Evolutionary conservation across 2,329 filamentous ascomycete species (phyloP), one percentile per base, ranked within the genome.

Genomic region (Metarhizium humberi): DNA sequence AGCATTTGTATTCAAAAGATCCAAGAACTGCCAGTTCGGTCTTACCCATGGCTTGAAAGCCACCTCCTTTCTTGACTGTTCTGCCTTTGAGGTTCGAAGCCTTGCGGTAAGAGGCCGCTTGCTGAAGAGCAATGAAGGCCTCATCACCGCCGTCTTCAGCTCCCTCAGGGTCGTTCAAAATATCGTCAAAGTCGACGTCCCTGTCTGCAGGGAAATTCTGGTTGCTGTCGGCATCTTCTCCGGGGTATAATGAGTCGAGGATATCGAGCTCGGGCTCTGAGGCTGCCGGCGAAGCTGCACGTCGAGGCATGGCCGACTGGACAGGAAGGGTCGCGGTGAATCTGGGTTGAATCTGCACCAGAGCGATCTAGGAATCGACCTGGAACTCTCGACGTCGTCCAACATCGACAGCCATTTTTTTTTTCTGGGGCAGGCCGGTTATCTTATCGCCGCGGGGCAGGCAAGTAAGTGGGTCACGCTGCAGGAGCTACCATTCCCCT

Each of bases 221-320:
- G 55, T 56, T 75, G 53, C 75, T 75, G 58, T 71, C 73, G 58
- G 79, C 79, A 59, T 78, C 74, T 53, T 82, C 78, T 56, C 78
- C 80, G 53, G 84, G 80, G 64, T 92, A 87, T 11, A 96, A 77
- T 2, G 87, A 86, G 58, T 80, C 85, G 20, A 90, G 84, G 53
- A 99, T 96, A 66, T 99, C 94, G 66, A 95, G 84, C 67, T 96
- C 94, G 61, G 86, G 88, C 73, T 97, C 92, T 51, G 92, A 97
- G 56, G 81, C 78, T 51, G 90, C 84, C 57, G 92, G 94, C 47
- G 94, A 97, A 56, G 80, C 79, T 66, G 82, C 84, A 66, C 89
- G 85, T 68, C 78, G 78, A 73, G 80, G 79, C 90, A 95, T 95
- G 51, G 56, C 66, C 54, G 52, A 20, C 18, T 16, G 16, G 18